Conservation (phyloP, 1,284 basidiomycete genomes). For the Stereum hirsutum region DNA sequence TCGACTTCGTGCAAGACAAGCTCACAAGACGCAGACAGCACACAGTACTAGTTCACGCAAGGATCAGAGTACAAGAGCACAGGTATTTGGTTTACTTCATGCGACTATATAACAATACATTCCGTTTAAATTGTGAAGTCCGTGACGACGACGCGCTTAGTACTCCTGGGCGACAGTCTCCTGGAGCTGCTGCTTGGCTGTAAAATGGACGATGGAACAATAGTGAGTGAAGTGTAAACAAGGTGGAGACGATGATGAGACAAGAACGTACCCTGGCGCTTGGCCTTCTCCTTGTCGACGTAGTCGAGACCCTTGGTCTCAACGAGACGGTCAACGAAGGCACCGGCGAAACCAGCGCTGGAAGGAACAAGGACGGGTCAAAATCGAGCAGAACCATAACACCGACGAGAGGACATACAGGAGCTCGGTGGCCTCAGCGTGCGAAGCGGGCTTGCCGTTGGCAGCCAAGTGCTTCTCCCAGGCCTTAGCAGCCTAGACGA, state of each 20-base stretch:
- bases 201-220: no score
- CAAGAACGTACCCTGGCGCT: conserved; percentile 20
- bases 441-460: conserved; percentile 27
- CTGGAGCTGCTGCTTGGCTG: conserved; percentile 1
- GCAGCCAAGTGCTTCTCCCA: conserved; percentile 30
- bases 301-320: conserved; percentile 38
- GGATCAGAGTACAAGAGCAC: no score
- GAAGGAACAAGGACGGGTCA: background rate
- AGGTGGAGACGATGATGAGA: background rate
- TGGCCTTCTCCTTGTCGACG: conserved; percentile 34
- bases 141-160: no score
- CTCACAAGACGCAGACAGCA: no score
- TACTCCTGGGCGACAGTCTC: background rate
- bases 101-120: no score
- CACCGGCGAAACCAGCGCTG: conserved; percentile 32
- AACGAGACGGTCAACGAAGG: conserved; percentile 33
- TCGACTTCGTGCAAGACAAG: no score
- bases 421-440: conserved; percentile 30
- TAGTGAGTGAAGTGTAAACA: background rate
- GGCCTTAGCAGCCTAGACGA: conserved; percentile 28
- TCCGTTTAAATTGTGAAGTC: no score
- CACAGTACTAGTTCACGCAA: no score
- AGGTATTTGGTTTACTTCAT: no score
- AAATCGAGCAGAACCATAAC: background rate
- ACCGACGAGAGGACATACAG: conserved; percentile 14